phyloP scores from a whole-genome alignment of 805 yeast species.

The Cyberlindnera maritima region DNA sequence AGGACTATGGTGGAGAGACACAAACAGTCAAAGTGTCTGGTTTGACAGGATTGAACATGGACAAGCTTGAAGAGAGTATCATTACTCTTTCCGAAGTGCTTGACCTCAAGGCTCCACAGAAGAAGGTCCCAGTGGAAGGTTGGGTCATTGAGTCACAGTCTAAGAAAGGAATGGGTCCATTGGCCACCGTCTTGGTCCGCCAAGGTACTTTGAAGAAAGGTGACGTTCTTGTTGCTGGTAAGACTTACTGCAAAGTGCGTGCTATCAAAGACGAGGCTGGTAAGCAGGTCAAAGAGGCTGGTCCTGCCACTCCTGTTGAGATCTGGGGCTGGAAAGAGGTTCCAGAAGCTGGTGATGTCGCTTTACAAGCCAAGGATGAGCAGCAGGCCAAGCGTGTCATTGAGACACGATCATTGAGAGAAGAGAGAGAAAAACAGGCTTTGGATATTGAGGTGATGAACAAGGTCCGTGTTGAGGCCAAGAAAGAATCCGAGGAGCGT shows the following conservation, averaged over 20 bases:
- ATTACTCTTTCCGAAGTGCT: slow-evolving; percentile 79
- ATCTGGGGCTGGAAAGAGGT: slow-evolving; percentile 92
- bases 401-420: slow-evolving; percentile 60
- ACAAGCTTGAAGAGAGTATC: slow-evolving; percentile 83
- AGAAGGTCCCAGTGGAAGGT: slow-evolving; percentile 63
- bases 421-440: slow-evolving; percentile 54
- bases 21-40: slow-evolving; percentile 89
- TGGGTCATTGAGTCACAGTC: slow-evolving; percentile 86
- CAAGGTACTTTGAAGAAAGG: slow-evolving; percentile 77
- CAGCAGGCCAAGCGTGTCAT: slow-evolving; percentile 72
- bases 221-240: slow-evolving; percentile 77
- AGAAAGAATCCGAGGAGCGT: slow-evolving; percentile 49
- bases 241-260: slow-evolving; percentile 80
- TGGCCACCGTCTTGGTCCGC: slow-evolving; percentile 80
- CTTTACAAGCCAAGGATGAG: slow-evolving; percentile 74
- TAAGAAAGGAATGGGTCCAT: slow-evolving; percentile 77
- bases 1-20: slow-evolving; percentile 93
- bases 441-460: slow-evolving; percentile 70
- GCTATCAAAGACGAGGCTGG: slow-evolving; percentile 76
- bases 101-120: slow-evolving; percentile 64
- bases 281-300: slow-evolving; percentile 57
- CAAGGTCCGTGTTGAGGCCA: slow-evolving; percentile 55
- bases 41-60: slow-evolving; percentile 86
- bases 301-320: slow-evolving; percentile 89
- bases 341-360: slow-evolving; percentile 88